phyloP scores from a whole-genome alignment of 768 basidiomycete genomes.

The Gautieria morchelliformis region DNA sequence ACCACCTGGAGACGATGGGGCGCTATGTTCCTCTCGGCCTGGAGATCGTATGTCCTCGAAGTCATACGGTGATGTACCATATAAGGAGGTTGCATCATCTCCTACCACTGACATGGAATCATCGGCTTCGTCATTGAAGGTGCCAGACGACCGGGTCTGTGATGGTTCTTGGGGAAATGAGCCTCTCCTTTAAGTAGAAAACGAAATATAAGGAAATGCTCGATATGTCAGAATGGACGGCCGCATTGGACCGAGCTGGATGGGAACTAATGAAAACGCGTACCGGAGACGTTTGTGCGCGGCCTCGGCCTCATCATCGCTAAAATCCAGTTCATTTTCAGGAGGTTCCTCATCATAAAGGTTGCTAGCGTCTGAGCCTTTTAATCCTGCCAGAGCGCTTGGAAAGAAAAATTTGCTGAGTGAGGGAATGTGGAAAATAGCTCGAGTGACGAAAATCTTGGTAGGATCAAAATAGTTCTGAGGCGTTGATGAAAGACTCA shows the following conservation, averaged over 20 bases:
- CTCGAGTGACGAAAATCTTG: slow-evolving; percentile 43
- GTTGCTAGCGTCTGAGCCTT: slow-evolving; percentile 92
- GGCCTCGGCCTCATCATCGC: slow-evolving; percentile 88
- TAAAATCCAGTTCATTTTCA: slow-evolving; percentile 87
- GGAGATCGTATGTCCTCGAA: not conserved
- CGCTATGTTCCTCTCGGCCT: not conserved
- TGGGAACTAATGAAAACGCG: not conserved
- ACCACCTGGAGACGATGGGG: not conserved
- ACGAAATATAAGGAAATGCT: not conserved
- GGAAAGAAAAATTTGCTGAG: slow-evolving; percentile 82
- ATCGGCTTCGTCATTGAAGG: not conserved
- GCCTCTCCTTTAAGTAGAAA: slow-evolving; percentile 31
- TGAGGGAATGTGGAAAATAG: slow-evolving; percentile 75
- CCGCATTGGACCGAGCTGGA: not conserved
- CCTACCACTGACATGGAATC: not conserved
- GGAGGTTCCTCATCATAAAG: slow-evolving; percentile 89
- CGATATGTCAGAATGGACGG: not conserved
- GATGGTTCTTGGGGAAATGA: slow-evolving; percentile 40
- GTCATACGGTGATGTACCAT: slow-evolving; percentile 8
- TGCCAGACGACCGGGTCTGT: slow-evolving; percentile 34
- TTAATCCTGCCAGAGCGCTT: slow-evolving; percentile 53
- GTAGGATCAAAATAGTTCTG: slow-evolving; percentile 33
- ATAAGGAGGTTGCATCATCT: slow-evolving; percentile 5
- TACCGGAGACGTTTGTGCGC: slow-evolving; percentile 55
- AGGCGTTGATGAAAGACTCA: not conserved